Evolutionary conservation across 495 filamentous ascomycete species (phyloP).

Genomic region (Pyrenula massariospora): DNA sequence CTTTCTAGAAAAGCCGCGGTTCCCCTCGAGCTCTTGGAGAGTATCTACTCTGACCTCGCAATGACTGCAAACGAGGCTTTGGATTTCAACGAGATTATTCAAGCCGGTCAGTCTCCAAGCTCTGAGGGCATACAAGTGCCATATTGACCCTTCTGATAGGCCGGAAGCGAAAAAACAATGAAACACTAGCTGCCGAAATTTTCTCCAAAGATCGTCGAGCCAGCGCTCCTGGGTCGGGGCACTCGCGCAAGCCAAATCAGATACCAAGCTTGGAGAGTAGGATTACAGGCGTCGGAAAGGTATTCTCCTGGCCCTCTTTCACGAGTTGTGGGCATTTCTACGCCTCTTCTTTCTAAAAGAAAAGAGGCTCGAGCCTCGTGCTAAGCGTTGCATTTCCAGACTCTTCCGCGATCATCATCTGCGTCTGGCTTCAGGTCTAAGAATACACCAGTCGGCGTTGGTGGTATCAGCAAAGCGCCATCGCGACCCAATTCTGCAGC

Average conservation of each 20-base stretch:
- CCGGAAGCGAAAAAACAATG: background rate
- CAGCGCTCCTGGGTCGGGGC: background rate
- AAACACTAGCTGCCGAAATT: background rate
- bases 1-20: background rate
- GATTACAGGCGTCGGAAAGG: background rate
- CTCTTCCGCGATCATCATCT: background rate
- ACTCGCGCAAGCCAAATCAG: background rate
- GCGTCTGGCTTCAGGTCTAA: background rate
- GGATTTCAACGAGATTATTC: constrained; percentile 1
- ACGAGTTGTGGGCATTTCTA: too few species aligned
- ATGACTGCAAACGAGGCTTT: background rate
- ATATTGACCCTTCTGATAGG: background rate
- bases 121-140: background rate
- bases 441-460: background rate
- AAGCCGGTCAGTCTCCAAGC: background rate
- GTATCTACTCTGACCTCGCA: too few species aligned
- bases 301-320: too few species aligned
- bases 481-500: background rate
- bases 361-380: too few species aligned
- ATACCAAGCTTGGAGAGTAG: background rate
- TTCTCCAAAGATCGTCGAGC: background rate
- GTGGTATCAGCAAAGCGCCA: background rate
- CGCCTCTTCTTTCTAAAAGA: too few species aligned
- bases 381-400: too few species aligned
- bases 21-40: background rate